Base-by-base conservation (phyloP, 768 basidiomycete genomes). In the Xerocomellus intermedius region DNA sequence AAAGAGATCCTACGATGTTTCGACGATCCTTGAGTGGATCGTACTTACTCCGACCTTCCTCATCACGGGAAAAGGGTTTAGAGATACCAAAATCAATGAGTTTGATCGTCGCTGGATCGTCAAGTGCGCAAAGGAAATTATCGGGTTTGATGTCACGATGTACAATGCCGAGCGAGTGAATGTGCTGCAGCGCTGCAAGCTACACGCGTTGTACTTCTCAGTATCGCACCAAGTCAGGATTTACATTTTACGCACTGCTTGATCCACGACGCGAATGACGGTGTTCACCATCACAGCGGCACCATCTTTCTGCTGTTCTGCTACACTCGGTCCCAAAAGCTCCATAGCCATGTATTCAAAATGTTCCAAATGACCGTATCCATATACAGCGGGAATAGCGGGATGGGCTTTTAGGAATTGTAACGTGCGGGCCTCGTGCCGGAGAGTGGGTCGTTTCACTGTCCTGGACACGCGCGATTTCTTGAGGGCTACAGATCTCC, bases 81-180 rank as follows among this genome's bases (percentile, higher is more conserved):
- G 50, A 52, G n/a, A 52, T 44, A 21, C 50, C 50, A 44, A 52
- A 52, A 26, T 52, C 42, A 7, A 44, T 30, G 35, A 52, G n/a
- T 52, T 52, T 52, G 35, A 52, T 26, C 17, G 4, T 44, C n/a
- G 50, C 35, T 28, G 42, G 50, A 37, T 52, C 42, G 35, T 52
- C 24, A 13, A 44, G 42, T 9, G 35, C 2, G 42, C 50, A 52
- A 37, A 52, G 50, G n/a, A 52, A 26, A 16, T 52, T 52, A 8
- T 52, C 42, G 4, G 50, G 50, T 17, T 44, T 52, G 12, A 52
- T 52, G 6, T 52, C 50, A 8, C 50, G 24, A 44, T 52, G 42
- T n/a, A 52, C 19, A 9, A 52, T 37, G n/a, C 42, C 42, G 42
- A 37, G 35, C 6, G 50, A 52, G 26, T 44, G 50, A 8, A 44